Percentiles rank a stretch among this genome's conserved stretches.
These are phyloP conservation scores for Malassezia vespertilionis DNA, from an alignment of 1,284 basidiomycete species.

Conservation along the genomic window DNA sequence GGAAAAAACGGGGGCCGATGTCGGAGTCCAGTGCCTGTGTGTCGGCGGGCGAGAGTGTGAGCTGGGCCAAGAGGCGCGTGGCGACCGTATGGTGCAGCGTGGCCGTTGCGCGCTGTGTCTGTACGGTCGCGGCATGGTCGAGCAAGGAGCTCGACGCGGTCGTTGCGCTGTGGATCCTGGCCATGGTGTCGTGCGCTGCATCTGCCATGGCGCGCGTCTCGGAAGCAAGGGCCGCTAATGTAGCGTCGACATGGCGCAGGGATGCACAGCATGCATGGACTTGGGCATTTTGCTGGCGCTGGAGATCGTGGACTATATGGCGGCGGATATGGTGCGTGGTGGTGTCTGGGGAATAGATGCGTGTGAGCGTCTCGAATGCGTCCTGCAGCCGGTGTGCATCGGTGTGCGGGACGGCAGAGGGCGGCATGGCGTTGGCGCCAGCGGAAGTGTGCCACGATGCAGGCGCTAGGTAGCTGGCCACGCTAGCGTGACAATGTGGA, in stretches of 20 bases:
- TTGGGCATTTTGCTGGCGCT: neutral
- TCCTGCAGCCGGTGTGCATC: neutral
- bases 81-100: constrained; percentile 57
- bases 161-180: neutral
- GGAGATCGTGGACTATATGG: neutral
- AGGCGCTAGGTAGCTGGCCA: no score
- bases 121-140: constrained; percentile 17
- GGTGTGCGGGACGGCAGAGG: no score
- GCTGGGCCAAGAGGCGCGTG: constrained; percentile 65
- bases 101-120: constrained; percentile 15
- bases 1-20: constrained; percentile 64
- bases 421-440: no score
- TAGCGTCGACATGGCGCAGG: neutral
- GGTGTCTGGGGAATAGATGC: neutral
- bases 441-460: no score
- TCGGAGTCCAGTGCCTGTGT: constrained; percentile 65
- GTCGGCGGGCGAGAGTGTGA: constrained; percentile 69
- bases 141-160: neutral
- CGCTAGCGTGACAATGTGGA: no score
- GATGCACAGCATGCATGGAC: constrained; percentile 3
- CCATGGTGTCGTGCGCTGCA: neutral
- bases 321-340: neutral
- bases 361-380: neutral
- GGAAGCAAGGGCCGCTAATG: neutral
- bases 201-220: neutral